A percentile compares a stretch with the other conserved stretches of the same genome.
These are phyloP conservation scores for Clarireedia hainanense DNA, from an alignment of 2,329 filamentous ascomycete genomes.

Conservation along the genomic window DNA sequence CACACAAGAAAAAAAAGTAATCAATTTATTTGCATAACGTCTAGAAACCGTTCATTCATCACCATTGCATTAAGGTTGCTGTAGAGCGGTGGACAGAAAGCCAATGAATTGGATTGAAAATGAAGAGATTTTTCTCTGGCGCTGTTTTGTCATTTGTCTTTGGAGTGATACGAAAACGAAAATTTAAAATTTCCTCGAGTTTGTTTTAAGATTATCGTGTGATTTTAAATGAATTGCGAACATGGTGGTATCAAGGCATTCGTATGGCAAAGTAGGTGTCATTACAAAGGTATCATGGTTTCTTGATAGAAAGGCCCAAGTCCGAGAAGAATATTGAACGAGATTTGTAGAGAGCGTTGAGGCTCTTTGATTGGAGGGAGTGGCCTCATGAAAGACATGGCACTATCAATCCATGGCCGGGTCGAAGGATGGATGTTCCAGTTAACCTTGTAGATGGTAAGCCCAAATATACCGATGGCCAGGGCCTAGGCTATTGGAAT, in stretches of 20 bases:
- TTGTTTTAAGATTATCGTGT: not conserved
- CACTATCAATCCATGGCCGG: not conserved
- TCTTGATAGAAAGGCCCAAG: constrained; percentile 2
- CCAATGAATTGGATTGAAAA: not conserved
- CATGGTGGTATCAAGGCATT: not conserved
- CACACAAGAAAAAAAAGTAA: not conserved
- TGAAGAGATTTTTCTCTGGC: not conserved
- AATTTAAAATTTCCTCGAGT: not conserved
- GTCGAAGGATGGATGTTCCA: not conserved
- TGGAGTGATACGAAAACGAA: constrained; percentile 3
- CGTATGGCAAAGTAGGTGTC: not conserved
- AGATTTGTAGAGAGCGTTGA: not conserved
- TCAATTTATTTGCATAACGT: not conserved
- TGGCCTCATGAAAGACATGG: not conserved
- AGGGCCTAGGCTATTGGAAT: not conserved
- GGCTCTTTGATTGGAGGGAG: not conserved
- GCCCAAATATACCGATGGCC: not conserved
- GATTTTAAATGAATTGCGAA: not conserved
- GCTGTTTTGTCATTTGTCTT: not conserved
- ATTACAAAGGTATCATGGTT: not conserved
- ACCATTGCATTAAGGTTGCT: not conserved
- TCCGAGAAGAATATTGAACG: not conserved
- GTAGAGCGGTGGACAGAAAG: not conserved
- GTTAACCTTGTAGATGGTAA: not conserved
- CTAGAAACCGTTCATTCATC: not conserved